Conservation (phyloP, 2,329 filamentous ascomycete genomes). For the Ascochyta koolunga region DNA sequence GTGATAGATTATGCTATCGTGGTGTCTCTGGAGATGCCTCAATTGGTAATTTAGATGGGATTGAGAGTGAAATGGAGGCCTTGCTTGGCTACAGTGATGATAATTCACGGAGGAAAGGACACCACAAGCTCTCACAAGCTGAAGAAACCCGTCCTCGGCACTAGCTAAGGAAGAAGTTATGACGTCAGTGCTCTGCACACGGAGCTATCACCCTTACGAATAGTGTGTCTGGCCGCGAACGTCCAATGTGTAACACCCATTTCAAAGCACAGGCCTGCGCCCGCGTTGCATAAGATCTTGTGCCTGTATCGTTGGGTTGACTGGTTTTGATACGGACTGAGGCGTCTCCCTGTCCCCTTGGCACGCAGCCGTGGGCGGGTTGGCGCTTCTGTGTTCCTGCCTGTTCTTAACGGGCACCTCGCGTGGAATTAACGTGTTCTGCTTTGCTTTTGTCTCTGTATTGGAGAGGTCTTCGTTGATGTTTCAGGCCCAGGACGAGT, state of each 20-base stretch:
- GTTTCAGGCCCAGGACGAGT: background rate
- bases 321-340: background rate
- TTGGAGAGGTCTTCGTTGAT: background rate
- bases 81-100: background rate
- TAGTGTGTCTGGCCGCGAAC: slow-evolving; percentile 10
- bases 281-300: background rate
- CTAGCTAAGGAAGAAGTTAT: slow-evolving; percentile 7
- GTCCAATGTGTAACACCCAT: slow-evolving; percentile 11
- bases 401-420: slow-evolving; percentile 5
- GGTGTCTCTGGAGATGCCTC: background rate
- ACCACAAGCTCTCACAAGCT: slow-evolving; percentile 9
- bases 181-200: slow-evolving; percentile 7
- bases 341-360: background rate
- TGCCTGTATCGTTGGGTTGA: background rate
- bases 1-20: background rate
- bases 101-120: slow-evolving; percentile 7
- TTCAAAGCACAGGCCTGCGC: slow-evolving; percentile 13
- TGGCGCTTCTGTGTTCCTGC: slow-evolving; percentile 9
- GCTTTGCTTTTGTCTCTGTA: background rate
- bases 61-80: background rate
- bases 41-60: slow-evolving; percentile 3
- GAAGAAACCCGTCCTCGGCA: slow-evolving; percentile 10
- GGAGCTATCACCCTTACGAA: slow-evolving; percentile 18
- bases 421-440: slow-evolving; percentile 2
- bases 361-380: slow-evolving; percentile 3